Percentiles rank a stretch among this genome's conserved stretches.
Evolutionary conservation across 495 filamentous ascomycete genomes (phyloP).

Genomic region (Aspergillus mulundensis): DNA sequence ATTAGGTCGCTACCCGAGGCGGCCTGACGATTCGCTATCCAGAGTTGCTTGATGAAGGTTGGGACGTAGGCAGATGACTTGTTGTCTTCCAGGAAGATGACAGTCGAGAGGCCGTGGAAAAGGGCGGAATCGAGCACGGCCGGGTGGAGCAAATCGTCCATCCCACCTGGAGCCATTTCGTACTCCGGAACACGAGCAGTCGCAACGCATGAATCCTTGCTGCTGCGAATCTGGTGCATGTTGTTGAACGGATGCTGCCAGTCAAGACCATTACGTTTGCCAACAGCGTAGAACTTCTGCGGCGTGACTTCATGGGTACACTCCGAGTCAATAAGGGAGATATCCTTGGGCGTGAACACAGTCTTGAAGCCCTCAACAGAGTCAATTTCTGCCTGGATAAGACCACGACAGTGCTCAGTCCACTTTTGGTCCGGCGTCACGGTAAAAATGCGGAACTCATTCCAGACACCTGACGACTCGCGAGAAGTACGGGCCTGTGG

Average conservation of each 20-base stretch:
- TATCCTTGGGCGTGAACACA: not conserved
- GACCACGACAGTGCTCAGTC: slow-evolving; percentile 12
- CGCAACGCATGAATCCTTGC: slow-evolving; percentile 1
- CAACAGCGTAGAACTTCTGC: slow-evolving; percentile 12
- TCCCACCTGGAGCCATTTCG: not conserved
- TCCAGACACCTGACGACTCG: slow-evolving; percentile 7
- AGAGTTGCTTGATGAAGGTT: slow-evolving; percentile 10
- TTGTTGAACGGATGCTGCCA: slow-evolving; percentile 13
- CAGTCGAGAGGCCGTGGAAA: slow-evolving; percentile 6
- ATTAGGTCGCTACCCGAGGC: not conserved
- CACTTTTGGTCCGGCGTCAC: slow-evolving; percentile 10
- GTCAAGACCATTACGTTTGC: slow-evolving; percentile 3
- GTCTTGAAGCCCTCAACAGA: slow-evolving; percentile 2
- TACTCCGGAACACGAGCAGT: slow-evolving; percentile 7
- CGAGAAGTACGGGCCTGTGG: slow-evolving; percentile 6
- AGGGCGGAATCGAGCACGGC: slow-evolving; percentile 5
- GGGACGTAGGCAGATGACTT: slow-evolving; percentile 6
- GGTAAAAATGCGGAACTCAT: slow-evolving; percentile 12
- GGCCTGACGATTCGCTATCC: slow-evolving; percentile 3
- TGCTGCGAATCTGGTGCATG: slow-evolving; percentile 3
- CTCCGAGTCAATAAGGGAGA: slow-evolving; percentile 1
- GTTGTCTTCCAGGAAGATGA: slow-evolving; percentile 1
- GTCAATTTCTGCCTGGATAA: slow-evolving; percentile 8
- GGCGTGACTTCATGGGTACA: not conserved
- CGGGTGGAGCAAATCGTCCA: slow-evolving; percentile 10